Evolutionary conservation across 1,284 basidiomycete species (phyloP), one percentile per base, ranked within the genome.

Genomic region (Stereum hirsutum): DNA sequence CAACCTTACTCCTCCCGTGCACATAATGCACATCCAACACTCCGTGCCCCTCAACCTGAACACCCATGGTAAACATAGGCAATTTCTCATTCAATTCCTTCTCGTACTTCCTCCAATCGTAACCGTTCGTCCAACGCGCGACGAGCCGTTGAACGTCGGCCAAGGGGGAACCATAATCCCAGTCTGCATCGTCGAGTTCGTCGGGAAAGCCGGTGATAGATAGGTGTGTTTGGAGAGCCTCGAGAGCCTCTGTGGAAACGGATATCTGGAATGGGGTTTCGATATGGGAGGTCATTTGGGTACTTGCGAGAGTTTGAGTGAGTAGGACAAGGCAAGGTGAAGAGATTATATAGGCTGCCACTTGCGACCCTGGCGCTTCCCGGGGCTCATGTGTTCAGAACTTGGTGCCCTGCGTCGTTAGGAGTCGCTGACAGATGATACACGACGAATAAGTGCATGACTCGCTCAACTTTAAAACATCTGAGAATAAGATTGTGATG

Each of bases 31-130:
- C 55, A 39, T 66, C 66, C 43, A 75, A 53, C 19, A 52, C 52
- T 12, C 66, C 69, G 47, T 62, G 62, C 1, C 63, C 68, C 0
- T 69, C 67, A 6, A 75, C 63, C 2, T 59, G 55, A 35, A 74
- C 63, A 32, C 66, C 60, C 26, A 62, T 58, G 35, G 65, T 74
- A 48, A 70, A 76, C 53, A 72, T 71, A 0, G 72, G 69, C 11
- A 75, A 54, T 6, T 54, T 55, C 8, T 54, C 55, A 50, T 77
- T 75, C 36, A 75, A 46, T 15, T 54, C 49, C 7, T 54, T 56
- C 52, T 75, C 71, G n/a, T 67, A 54, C 38, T 54, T 60, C 17
- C 63, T 61, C 73, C 74, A 76, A 55, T 73, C 64, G 47, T 66
- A 74, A 2, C 61, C 64, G 31, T 65, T 54, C 46, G 58, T 60